Base-by-base conservation (phyloP, 2,329 filamentous ascomycete genomes). In the Calonectria montana region DNA sequence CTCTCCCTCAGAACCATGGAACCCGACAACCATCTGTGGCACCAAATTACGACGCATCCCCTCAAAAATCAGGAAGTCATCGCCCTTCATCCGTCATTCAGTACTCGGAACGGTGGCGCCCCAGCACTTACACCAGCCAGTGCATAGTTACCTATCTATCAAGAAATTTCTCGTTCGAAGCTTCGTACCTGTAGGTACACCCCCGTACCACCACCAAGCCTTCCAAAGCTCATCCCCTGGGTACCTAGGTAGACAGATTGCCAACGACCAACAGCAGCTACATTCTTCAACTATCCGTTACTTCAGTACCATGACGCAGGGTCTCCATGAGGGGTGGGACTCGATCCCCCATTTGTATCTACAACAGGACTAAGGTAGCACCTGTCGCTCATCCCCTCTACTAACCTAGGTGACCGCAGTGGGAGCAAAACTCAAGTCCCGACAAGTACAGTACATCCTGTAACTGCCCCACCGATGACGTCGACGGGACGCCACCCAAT, bases 121-220 rank as follows among this genome's bases (percentile, higher is more conserved):
- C 48, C 57, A 39, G 43, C 71, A 76, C 76, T 77, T 75, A 77
- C 72, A 74, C 74, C 48, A 69, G 73, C 69, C 37, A 70, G 64
- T 37, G 43, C 37, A 50, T 39, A 23, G 10, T 45, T 65, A 13
- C n/a, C n/a, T n/a, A n/a, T n/a, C n/a, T n/a, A 12, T 3, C 35
- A 25, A 31, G 12, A 45, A n/a, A 3, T 23, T 41, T 18, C 31
- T 29, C 29, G 25, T 21, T n/a, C n/a, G 27, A 23, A 37, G 47
- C n/a, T 35, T 21, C 35, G 63, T 70, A 70, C 68, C 63, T 70
- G 63, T 63, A 70, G 57, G 45, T 74, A 66, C 62, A 43, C n/a
- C 2, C 9, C 31, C 43, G n/a, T 37, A 45, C 59, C 4, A 15
- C 21, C 18, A 23, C 21, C 29, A n/a, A 21, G 29, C 23, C 16